Evolutionary conservation across 805 yeast genomes (phyloP).

Genomic region (Lipomyces japonicus): DNA sequence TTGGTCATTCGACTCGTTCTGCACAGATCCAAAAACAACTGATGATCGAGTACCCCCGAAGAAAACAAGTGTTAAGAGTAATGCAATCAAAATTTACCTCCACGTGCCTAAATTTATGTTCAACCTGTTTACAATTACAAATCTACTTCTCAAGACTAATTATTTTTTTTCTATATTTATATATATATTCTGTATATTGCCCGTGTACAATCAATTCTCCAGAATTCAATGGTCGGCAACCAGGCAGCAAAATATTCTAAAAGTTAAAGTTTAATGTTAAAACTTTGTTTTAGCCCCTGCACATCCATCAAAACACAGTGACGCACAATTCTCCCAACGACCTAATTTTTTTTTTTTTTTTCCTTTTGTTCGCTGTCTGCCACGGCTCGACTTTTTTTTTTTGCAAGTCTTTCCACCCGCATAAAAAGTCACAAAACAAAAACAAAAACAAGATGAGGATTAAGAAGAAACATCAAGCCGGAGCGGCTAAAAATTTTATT

Average conservation of each 20-base stretch:
- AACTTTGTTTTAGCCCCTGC: no score
- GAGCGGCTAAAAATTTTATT: slow-evolving; percentile 87
- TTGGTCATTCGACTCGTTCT: no score
- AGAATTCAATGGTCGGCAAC: no score
- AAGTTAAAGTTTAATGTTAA: no score
- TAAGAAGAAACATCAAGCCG: slow-evolving; percentile 76
- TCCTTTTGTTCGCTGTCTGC: slow-evolving; percentile 1
- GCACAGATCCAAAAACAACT: no score
- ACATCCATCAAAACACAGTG: no score
- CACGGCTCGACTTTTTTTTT: neutral
- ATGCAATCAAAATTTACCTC: neutral
- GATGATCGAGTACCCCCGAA: no score
- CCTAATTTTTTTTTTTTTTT: neutral
- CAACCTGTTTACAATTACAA: no score
- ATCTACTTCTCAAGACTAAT: no score
- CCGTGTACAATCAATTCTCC: no score
- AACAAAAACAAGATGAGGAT: slow-evolving; percentile 43
- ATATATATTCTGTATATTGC: neutral
- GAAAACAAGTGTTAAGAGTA: slow-evolving; percentile 29
- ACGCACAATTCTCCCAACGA: neutral
- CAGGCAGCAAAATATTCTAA: no score
- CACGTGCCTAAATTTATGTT: neutral
- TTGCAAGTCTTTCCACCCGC: neutral
- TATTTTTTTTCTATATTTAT: neutral
- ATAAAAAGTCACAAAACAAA: neutral